Percentiles rank a stretch among this genome's conserved stretches.
phyloP scores from a whole-genome alignment of 2,329 filamentous ascomycete genomes.

The Cladophialophora chaetospira region DNA sequence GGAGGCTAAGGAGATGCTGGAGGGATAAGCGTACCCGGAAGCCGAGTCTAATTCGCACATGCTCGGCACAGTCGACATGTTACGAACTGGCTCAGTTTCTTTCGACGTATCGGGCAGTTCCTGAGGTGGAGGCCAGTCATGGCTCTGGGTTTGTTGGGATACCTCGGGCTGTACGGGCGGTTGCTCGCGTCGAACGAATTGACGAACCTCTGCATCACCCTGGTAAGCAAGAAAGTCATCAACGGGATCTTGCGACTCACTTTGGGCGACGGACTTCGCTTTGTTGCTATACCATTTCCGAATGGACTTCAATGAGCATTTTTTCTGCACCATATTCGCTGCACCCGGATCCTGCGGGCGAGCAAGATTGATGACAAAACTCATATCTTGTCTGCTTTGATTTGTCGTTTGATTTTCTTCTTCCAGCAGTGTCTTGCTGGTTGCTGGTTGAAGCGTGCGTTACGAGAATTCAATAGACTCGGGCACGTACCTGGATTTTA shows the following conservation, averaged over 20 bases:
- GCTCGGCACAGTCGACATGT: neutral
- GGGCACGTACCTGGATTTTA: neutral
- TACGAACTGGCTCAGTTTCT: too few relatives aligned
- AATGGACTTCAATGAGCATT: slow-evolving; percentile 1
- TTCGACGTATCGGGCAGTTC: too few relatives aligned
- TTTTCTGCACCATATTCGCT: slow-evolving; percentile 10
- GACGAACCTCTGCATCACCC: neutral
- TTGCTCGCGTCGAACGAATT: neutral
- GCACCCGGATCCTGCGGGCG: neutral
- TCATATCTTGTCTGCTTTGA: neutral
- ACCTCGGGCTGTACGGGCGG: neutral
- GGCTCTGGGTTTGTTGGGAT: too few relatives aligned
- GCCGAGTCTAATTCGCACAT: neutral
- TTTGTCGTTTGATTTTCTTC: neutral
- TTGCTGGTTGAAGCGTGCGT: neutral
- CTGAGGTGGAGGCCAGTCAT: too few relatives aligned
- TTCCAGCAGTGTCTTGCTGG: neutral
- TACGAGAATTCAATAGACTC: neutral
- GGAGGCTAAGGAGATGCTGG: neutral
- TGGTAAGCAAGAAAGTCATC: slow-evolving; percentile 7
- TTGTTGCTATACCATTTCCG: slow-evolving; percentile 7
- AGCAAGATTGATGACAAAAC: neutral
- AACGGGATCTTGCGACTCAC: slow-evolving; percentile 5
- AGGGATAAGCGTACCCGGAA: neutral
- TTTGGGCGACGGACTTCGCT: neutral